Evolutionary conservation across 768 basidiomycete genomes (phyloP).

Genomic region (Chalciporus piperatus): DNA sequence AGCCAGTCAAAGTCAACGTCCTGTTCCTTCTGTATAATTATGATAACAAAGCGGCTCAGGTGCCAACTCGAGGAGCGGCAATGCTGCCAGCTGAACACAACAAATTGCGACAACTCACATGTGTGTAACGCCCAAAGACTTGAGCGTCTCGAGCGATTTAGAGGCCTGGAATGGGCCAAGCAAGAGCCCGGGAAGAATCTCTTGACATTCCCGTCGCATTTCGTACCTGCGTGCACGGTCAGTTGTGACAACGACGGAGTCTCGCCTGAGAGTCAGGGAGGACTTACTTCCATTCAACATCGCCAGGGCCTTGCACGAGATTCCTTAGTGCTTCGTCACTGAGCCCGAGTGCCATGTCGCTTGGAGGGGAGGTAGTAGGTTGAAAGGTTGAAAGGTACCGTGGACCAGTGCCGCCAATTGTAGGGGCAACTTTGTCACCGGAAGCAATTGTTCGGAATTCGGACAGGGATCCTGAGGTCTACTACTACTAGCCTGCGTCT

Average conservation of each 20-base stretch:
- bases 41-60: background rate
- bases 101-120: slow-evolving; percentile 47
- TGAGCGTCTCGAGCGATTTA: slow-evolving; percentile 72
- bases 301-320: slow-evolving; percentile 74
- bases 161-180: slow-evolving; percentile 89
- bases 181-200: slow-evolving; percentile 78
- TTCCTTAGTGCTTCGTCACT: slow-evolving; percentile 46
- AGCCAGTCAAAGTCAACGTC: background rate
- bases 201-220: slow-evolving; percentile 94
- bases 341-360: slow-evolving; percentile 22
- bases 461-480: slow-evolving; percentile 12
- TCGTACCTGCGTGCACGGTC: slow-evolving; percentile 60
- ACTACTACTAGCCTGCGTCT: background rate
- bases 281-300: slow-evolving; percentile 79
- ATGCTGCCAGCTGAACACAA: too few relatives aligned
- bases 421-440: slow-evolving; percentile 13
- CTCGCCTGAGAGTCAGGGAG: background rate
- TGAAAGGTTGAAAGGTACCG: background rate
- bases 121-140: slow-evolving; percentile 70
- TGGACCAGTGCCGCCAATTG: background rate
- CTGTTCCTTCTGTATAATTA: background rate
- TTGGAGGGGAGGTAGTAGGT: background rate
- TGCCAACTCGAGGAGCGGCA: background rate
- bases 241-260: slow-evolving; percentile 7
- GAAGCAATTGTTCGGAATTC: slow-evolving; percentile 27